Conservation (phyloP, 805 yeast species). For the Candida yuanshanica region DNA sequence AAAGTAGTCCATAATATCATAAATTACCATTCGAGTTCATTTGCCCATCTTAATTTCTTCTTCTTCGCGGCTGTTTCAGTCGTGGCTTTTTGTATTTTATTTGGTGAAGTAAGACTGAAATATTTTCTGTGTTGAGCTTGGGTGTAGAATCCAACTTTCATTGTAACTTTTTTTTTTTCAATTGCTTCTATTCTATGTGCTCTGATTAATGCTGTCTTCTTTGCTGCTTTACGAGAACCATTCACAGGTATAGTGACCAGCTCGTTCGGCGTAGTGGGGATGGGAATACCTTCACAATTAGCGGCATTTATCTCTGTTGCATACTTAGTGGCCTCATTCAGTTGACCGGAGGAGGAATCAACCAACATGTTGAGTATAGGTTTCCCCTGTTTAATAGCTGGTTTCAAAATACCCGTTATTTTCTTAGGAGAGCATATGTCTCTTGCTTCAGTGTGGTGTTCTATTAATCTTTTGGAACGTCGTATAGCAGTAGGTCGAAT, state of each 20-base stretch:
- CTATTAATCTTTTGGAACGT: constrained; percentile 17
- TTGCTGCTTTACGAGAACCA: constrained; percentile 13
- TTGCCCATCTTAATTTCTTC: constrained; percentile 20
- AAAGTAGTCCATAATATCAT: no score
- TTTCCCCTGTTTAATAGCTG: constrained; percentile 11
- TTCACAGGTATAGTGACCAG: constrained; percentile 49
- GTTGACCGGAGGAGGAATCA: constrained; percentile 53
- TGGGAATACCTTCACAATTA: constrained; percentile 55
- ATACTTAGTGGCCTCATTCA: constrained; percentile 60
- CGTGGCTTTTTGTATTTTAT: constrained; percentile 5
- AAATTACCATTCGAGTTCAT: constrained; percentile 20
- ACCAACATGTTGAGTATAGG: constrained; percentile 40
- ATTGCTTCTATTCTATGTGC: constrained; percentile 6
- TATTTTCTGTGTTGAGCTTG: constrained; percentile 14
- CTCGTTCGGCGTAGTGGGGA: constrained; percentile 53
- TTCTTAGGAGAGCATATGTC: constrained; percentile 17
- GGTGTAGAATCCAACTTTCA: constrained; percentile 19
- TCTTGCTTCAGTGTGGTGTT: not conserved
- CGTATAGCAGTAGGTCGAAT: constrained; percentile 8
- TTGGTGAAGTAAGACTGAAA: constrained; percentile 8
- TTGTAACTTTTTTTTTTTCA: not conserved
- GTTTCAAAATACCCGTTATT: constrained; percentile 6
- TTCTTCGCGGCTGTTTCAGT: constrained; percentile 3
- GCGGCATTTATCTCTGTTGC: constrained; percentile 65
- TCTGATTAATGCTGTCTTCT: constrained; percentile 17